Evolutionary conservation across 2,329 filamentous ascomycete genomes (phyloP).

Genomic region (Pseudogymnoascus sp.): DNA sequence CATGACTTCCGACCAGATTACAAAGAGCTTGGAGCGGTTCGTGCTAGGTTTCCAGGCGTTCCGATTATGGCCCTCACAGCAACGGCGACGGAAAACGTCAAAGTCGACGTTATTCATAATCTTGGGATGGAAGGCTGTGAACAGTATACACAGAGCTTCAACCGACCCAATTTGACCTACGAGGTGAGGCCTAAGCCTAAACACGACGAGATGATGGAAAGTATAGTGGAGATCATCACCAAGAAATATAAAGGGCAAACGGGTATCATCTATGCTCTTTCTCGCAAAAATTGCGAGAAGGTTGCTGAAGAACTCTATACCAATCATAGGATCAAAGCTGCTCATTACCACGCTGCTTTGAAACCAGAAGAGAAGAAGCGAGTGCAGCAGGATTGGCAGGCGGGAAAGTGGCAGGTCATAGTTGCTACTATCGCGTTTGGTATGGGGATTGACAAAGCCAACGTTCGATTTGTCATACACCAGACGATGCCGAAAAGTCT

Average conservation of each 20-base stretch:
- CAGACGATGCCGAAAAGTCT: slow-evolving; percentile 87
- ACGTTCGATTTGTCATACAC: slow-evolving; percentile 95
- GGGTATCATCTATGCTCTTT: slow-evolving; percentile 90
- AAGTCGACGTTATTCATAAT: slow-evolving; percentile 83
- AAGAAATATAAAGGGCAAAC: slow-evolving; percentile 61
- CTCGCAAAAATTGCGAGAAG: slow-evolving; percentile 72
- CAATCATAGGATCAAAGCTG: slow-evolving; percentile 58
- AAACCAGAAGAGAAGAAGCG: slow-evolving; percentile 55
- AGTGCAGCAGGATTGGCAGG: slow-evolving; percentile 78
- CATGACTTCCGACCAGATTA: slow-evolving; percentile 97
- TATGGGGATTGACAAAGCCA: slow-evolving; percentile 98
- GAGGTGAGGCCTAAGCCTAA: slow-evolving; percentile 69
- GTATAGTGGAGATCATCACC: slow-evolving; percentile 55
- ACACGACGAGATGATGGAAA: slow-evolving; percentile 44
- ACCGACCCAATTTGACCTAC: slow-evolving; percentile 89
- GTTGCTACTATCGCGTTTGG: slow-evolving; percentile 98
- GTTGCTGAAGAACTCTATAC: slow-evolving; percentile 61
- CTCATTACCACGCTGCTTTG: slow-evolving; percentile 82
- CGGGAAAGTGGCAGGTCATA: slow-evolving; percentile 71
- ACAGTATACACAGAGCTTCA: slow-evolving; percentile 87
- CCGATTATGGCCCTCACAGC: slow-evolving; percentile 93
- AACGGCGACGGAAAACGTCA: slow-evolving; percentile 89
- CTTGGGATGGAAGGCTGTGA: slow-evolving; percentile 72
- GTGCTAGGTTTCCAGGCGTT: slow-evolving; percentile 64
- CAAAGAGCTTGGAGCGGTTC: slow-evolving; percentile 70